These are phyloP conservation scores for Blastocystis sp. DNA, from an alignment of 352 stramenopile genomes.

Conservation along the genomic window DNA sequence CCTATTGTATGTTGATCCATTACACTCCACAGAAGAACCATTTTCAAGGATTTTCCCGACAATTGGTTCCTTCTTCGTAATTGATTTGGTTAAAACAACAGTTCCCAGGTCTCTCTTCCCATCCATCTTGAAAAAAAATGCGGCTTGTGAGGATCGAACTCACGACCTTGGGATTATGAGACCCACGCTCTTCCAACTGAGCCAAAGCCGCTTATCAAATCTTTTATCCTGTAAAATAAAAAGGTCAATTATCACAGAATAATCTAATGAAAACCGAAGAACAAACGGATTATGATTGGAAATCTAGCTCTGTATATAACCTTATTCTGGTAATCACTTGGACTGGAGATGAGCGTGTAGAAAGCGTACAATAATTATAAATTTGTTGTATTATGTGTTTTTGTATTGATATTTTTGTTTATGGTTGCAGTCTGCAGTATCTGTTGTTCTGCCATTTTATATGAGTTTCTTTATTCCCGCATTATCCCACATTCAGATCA, in stretches of 20 bases:
- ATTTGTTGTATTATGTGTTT: background rate
- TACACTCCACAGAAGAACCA: conserved; percentile 34
- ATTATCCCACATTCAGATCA: background rate
- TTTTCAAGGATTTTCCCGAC: conserved; percentile 19
- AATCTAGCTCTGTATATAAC: background rate
- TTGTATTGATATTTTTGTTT: background rate
- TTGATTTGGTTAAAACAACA: conserved; percentile 49
- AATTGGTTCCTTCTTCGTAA: conserved; percentile 10
- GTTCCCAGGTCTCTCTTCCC: conserved; percentile 12
- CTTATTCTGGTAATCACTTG: background rate
- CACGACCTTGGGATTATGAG: conserved; percentile 62
- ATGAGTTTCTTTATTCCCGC: background rate
- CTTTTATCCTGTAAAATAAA: background rate
- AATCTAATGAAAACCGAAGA: too few relatives aligned
- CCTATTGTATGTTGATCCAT: conserved; percentile 22
- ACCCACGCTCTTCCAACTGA: conserved; percentile 62
- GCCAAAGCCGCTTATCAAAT: conserved; percentile 24
- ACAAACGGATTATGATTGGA: too few relatives aligned
- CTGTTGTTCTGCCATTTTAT: background rate
- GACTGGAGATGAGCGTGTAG: background rate
- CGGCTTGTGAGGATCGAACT: conserved; percentile 62
- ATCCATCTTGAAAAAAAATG: conserved; percentile 49
- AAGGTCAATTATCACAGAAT: too few relatives aligned
- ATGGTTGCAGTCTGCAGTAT: background rate
- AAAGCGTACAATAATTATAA: background rate